Evolutionary conservation across 192 early-diverging fungal genomes (phyloP), one percentile per base, ranked within the genome.

Genomic region (Coemansia sp.): DNA sequence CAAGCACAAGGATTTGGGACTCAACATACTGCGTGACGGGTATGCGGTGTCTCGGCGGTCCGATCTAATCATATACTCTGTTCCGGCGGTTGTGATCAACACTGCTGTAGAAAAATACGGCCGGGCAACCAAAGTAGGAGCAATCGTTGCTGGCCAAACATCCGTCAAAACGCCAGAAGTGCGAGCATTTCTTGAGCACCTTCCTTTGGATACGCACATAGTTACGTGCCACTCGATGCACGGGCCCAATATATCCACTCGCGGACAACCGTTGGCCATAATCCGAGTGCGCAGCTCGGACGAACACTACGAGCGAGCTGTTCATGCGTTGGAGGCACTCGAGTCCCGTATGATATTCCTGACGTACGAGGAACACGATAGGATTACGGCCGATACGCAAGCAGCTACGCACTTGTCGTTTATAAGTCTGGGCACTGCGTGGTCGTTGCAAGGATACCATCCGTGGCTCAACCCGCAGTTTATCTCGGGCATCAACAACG

Each of bases 91-190:
- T 59, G 85, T 89, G 57, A 91, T 98, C 50, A 89, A 89, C 60
- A 63, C 59, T 39, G 92, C 93, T 4, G 94, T 97, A 25, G 77
- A 67, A 35, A 75, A 87, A 59, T 97, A 91, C 77, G 95, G 93
- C 6, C 91, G 94, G 84, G 93, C 94, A 1, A 93, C 94, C 11
- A 95, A 95, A 59, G 64, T 94, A 17, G 88, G 87, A 2, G 91
- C 95, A 5, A 89, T 96, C 61, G 95, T 95, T 0, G 88, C 86
- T 1, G 97, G 97, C 14, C 96, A 96, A 84, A 98, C 95, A 25
- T 98, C 95, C 3, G 93, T 98, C 16, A 98, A 98, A 78, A 87
- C 89, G 62, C 95, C 93, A 0, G 97, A 98, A 77, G 92, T 98
- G 59, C 71, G 57, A 5, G 95, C 95, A 3, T 97, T 98, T 62